phyloP scores from a whole-genome alignment of 805 yeast genomes.

The Lachancea sp. region DNA sequence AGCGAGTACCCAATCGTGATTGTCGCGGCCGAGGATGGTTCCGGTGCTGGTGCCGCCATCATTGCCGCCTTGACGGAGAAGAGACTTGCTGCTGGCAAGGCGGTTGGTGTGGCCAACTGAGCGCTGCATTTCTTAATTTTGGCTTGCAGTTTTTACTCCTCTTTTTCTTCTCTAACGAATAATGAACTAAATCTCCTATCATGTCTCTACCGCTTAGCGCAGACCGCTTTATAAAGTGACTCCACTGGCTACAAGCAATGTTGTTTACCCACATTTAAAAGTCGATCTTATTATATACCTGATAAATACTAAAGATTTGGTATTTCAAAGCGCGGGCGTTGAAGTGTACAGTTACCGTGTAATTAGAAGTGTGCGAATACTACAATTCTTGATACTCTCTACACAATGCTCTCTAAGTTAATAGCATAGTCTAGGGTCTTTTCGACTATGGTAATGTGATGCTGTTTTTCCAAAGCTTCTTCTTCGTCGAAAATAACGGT shows the following conservation, averaged over 20 bases:
- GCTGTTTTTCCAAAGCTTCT: slow-evolving; percentile 30
- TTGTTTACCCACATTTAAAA: neutral
- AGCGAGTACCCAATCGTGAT: slow-evolving; percentile 69
- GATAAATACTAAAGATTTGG: neutral
- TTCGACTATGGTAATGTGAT: slow-evolving; percentile 44
- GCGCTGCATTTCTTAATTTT: neutral
- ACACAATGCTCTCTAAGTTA: slow-evolving; percentile 87
- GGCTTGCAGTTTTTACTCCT: neutral
- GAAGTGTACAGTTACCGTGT: no score
- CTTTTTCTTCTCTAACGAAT: slow-evolving; percentile 1
- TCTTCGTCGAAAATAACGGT: slow-evolving; percentile 41
- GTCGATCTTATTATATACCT: neutral
- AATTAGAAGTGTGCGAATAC: no score
- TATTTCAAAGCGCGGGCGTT: neutral
- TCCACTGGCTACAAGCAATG: neutral
- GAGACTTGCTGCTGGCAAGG: slow-evolving; percentile 64
- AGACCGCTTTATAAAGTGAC: neutral
- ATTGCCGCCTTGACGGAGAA: slow-evolving; percentile 90
- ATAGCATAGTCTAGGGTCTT: slow-evolving; percentile 82
- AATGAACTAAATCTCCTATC: neutral
- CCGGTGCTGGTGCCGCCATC: slow-evolving; percentile 97
- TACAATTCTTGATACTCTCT: slow-evolving; percentile 14
- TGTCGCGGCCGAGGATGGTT: slow-evolving; percentile 95
- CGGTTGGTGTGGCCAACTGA: slow-evolving; percentile 46
- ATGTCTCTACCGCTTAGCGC: neutral